Conservation (phyloP, 345 rosid species). For the Pugionium dolabratum region DNA sequence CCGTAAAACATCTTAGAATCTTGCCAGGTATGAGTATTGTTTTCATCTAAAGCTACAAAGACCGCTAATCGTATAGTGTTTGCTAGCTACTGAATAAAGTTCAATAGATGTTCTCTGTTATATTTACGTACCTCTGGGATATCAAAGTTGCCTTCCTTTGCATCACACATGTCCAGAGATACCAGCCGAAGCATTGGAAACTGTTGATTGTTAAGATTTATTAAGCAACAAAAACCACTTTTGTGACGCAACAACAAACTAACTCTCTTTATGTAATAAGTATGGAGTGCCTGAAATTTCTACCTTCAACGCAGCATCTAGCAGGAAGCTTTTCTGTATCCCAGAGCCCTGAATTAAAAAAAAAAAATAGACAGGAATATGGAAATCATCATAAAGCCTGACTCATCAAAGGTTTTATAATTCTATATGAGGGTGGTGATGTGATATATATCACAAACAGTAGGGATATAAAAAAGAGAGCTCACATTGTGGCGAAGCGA, state of each 20-base stretch:
- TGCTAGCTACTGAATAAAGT: constrained; percentile 2
- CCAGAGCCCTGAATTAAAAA: constrained; percentile 60
- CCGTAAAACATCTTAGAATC: not conserved
- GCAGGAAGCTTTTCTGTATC: constrained; percentile 53
- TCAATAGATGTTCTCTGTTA: not conserved
- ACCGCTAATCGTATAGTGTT: not conserved
- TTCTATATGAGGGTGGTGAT: not conserved
- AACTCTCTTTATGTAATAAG: not conserved
- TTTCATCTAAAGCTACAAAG: constrained; percentile 3
- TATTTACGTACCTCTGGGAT: constrained; percentile 57
- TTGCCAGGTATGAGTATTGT: constrained; percentile 18
- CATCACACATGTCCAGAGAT: constrained; percentile 73
- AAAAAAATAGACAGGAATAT: constrained; percentile 4
- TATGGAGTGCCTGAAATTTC: constrained; percentile 3
- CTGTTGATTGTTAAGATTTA: constrained; percentile 37
- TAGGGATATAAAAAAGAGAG: constrained; percentile 15
- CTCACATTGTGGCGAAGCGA: constrained; percentile 79
- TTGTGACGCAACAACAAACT: constrained; percentile 5
- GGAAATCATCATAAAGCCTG: not conserved
- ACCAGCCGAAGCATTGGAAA: constrained; percentile 68
- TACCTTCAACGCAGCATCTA: constrained; percentile 67
- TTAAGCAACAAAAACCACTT: not conserved
- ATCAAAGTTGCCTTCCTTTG: constrained; percentile 61
- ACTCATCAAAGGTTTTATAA: not conserved
- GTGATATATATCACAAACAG: not conserved